Base-by-base conservation (phyloP, 2,329 filamentous ascomycete species). In the Penicillium expansum region DNA sequence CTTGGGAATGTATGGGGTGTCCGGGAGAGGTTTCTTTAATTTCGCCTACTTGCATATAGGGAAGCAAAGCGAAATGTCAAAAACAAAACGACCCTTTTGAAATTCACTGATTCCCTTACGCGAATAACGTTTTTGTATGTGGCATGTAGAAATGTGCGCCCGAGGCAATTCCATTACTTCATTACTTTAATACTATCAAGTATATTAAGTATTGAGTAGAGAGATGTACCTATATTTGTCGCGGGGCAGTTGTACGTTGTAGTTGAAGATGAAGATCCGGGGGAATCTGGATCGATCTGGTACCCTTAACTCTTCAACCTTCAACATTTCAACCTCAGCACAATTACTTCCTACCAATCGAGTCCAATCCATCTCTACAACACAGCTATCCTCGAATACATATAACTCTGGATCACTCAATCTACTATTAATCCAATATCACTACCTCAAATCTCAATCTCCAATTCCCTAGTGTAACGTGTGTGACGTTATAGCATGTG, bases 11-110 rank as follows among this genome's bases (percentile, higher is more conserved):
- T 67, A 64, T 68, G 62, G 67, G 70, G 69, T 70, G 72, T 70
- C 69, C 65, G 66, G 69, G 69, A 69, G 68, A 72, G 69, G 65
- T 68, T 69, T 71, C 68, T 69, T 67, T 67, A 67, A 67, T 70
- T 73, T 74, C 71, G 70, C 71, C 69, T 65, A 69, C 64, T 73
- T 74, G 71, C 71, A 73, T 71, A 65, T 72, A 71, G 66, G 69
- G 69, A 73, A 71, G 69, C 70, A 72, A 68, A 67, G 71, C 70
- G 69, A 67, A 74, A 71, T 71, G 71, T 71, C 69, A 70, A 70
- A 69, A 68, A 67, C 63, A 62, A 63, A 66, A 67, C 64, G 65
- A 66, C 62, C 57, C 54, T 56, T 66, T 67, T 63, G 62, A 66
- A 65, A 64, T 66, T 65, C 62, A 65, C 58, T 54, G 49, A 63